These are phyloP conservation scores for Lobulomyces angularis DNA, from an alignment of 192 early-diverging fungal genomes.

Conservation along the genomic window DNA sequence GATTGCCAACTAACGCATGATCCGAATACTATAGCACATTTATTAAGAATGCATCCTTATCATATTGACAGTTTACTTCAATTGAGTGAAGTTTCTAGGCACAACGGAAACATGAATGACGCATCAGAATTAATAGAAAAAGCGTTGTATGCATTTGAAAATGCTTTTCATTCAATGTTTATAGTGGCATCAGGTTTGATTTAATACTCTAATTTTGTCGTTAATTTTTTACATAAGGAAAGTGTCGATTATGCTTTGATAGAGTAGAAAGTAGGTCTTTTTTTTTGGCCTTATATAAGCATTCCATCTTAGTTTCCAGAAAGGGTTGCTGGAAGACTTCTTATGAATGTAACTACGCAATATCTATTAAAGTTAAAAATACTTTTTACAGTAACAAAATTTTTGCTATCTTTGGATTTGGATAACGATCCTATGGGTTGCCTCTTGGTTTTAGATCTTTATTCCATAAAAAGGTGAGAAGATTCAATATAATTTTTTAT, in stretches of 20 bases:
- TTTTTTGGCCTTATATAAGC: constrained; percentile 69
- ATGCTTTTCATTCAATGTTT: constrained; percentile 65
- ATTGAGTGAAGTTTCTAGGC: constrained; percentile 72
- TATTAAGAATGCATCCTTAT: constrained; percentile 68
- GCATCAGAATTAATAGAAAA: constrained; percentile 68
- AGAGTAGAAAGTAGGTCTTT: constrained; percentile 60
- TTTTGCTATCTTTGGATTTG: constrained; percentile 51
- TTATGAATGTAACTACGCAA: constrained; percentile 84
- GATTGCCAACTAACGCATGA: constrained; percentile 57
- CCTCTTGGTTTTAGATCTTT: constrained; percentile 69
- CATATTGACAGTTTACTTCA: constrained; percentile 80
- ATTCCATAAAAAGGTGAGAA: constrained; percentile 64
- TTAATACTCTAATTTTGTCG: too few relatives aligned
- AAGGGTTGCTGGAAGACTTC: constrained; percentile 88
- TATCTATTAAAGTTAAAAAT: constrained; percentile 35
- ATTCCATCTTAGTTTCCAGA: constrained; percentile 72
- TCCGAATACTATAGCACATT: constrained; percentile 53
- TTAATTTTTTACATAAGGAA: too few relatives aligned
- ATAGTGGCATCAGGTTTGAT: constrained; percentile 46
- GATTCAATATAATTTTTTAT: constrained; percentile 16
- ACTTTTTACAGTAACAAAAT: background rate
- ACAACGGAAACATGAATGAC: constrained; percentile 65
- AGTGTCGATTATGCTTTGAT: constrained; percentile 55
- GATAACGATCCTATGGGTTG: constrained; percentile 62
- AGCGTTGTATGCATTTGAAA: constrained; percentile 82